Evolutionary conservation across 768 basidiomycete genomes (phyloP), one percentile per base, ranked within the genome.

Genomic region (Daedalea quercina): DNA sequence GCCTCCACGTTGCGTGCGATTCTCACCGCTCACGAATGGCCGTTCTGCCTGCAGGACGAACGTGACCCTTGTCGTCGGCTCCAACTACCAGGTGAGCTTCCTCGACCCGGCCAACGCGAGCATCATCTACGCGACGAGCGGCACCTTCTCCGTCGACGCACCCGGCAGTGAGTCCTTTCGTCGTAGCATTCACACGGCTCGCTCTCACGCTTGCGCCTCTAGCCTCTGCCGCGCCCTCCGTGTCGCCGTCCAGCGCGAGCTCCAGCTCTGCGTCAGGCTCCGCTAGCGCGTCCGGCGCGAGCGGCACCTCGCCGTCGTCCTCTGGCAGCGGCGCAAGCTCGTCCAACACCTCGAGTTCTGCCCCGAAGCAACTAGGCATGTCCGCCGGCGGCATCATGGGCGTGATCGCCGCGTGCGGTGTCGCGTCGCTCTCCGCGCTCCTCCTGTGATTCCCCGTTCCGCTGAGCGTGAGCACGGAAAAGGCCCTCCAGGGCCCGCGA

Each of bases 61-160:
- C 52, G 72, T 74, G 44, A 72, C 72, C 2, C 61, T 70, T 51
- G 53, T 33, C 9, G 31, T 44, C 19, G 69, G 58, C 4, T 46
- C 53, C 24, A 59, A 59, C 43, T 75, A 72, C 58, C 54, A 57
- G 47, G 68, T 75, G 44, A 58, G 61, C 50, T 73, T 74, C 54
- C 62, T 70, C 42, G 70, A 68, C 59, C 59, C 67, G 17, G 44
- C 48, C 20, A 70, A 74, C 58, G 7, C n/a, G 17, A 57, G 59
- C 11, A 57, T 71, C 26, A 55, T 73, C 28, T 65, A 61, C 52
- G 73, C 72, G 1, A 59, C 54, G 26, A 69, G 67, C 57, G 25
- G 61, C 19, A 33, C 55, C 3, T 75, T 75, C 58, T 58, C 62
- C 28, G 69, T 75, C 19, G 67, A 62, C 57, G 57, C 70, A n/a